Evolutionary conservation across 2,329 filamentous ascomycete genomes (phyloP).

Genomic region (Cyphellophora europaea): DNA sequence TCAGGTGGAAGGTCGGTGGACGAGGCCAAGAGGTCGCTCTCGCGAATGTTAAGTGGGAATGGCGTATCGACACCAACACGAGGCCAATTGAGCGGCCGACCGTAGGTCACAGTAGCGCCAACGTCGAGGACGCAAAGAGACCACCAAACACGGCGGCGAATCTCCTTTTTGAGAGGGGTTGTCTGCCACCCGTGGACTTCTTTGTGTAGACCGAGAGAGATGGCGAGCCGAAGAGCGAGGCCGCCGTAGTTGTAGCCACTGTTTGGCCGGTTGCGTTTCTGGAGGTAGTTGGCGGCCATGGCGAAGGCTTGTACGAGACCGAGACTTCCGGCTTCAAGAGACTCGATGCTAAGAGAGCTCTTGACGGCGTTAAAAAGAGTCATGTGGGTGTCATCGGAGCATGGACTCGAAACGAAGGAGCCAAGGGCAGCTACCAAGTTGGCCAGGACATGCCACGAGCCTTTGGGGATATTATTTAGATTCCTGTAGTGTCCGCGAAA

Average conservation of each 20-base stretch:
- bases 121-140: constrained; percentile 24
- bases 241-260: constrained; percentile 45
- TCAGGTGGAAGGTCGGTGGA: constrained; percentile 29
- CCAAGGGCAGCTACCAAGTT: constrained; percentile 13
- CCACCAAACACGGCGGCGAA: constrained; percentile 41
- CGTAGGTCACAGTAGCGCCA: constrained; percentile 43
- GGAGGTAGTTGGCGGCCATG: constrained; percentile 42
- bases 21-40: constrained; percentile 20
- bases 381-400: constrained; percentile 22
- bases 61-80: constrained; percentile 24
- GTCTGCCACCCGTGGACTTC: constrained; percentile 40
- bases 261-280: constrained; percentile 43
- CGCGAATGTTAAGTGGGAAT: constrained; percentile 13
- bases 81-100: constrained; percentile 37
- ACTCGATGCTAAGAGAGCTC: constrained; percentile 27
- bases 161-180: constrained; percentile 31
- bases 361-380: constrained; percentile 39
- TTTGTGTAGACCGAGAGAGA: constrained; percentile 41
- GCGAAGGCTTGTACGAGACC: constrained; percentile 39
- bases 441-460: constrained; percentile 11
- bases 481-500: constrained; percentile 33
- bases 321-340: constrained; percentile 38
- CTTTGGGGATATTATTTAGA: constrained; percentile 6
- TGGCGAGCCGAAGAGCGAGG: constrained; percentile 40
- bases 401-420: constrained; percentile 10